Percentiles rank a stretch among this genome's conserved stretches.
Evolutionary conservation across 306 rosid species (phyloP).

Genomic region (Hippophae rhamnoides): DNA sequence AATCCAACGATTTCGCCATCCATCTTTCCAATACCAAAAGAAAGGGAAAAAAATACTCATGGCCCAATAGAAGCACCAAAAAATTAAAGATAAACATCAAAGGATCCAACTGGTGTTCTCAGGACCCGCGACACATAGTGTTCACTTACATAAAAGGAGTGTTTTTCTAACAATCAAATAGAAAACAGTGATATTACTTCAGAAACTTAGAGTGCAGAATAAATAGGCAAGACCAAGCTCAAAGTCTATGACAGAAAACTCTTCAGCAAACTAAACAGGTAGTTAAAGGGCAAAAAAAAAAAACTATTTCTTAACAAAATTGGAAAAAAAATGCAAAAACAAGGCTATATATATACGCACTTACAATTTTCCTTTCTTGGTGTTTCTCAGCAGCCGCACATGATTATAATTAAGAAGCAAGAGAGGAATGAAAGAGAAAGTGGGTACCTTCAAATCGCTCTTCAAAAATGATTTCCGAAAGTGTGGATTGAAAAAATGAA

Average conservation of each 20-base stretch:
- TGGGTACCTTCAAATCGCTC: conserved; percentile 68
- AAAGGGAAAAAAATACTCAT: background rate
- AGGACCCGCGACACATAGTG: no score
- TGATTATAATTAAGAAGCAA: background rate
- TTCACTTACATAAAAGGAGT: no score
- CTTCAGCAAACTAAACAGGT: no score
- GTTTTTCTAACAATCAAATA: no score
- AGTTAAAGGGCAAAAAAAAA: no score
- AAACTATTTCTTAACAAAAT: no score
- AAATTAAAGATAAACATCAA: background rate
- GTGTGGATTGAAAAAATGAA: conserved; percentile 22
- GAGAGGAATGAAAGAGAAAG: background rate
- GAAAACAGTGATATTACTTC: no score
- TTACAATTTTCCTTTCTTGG: background rate
- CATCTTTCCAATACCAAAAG: conserved; percentile 39
- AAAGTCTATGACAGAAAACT: no score
- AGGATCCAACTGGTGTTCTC: background rate
- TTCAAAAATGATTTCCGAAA: conserved; percentile 72
- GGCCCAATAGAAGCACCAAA: background rate
- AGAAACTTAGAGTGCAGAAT: no score
- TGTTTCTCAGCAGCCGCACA: conserved; percentile 18
- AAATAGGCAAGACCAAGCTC: no score
- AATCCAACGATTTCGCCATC: conserved; percentile 83
- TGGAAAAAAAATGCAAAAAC: no score
- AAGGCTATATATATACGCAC: no score